Percentiles rank a stretch among this genome's conserved stretches.
Conservation (phyloP, 345 rosid species). For the Microthlaspi erraticum region DNA sequence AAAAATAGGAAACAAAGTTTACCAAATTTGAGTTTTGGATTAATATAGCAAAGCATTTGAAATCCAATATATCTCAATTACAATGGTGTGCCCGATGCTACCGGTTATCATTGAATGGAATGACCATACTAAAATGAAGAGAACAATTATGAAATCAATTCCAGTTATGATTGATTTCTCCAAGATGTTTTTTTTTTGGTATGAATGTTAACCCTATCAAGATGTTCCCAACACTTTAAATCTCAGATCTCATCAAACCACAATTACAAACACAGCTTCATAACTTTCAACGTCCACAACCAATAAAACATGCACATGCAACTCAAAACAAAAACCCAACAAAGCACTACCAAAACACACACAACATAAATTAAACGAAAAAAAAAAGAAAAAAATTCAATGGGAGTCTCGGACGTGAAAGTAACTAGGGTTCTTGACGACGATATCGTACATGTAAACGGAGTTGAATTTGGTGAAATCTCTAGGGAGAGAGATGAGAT, state of each 20-base stretch:
- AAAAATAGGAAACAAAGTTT: not conserved
- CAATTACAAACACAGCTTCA: slow-evolving; percentile 11
- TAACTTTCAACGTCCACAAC: slow-evolving; percentile 12
- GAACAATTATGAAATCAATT: not conserved
- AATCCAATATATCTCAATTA: slow-evolving; percentile 4
- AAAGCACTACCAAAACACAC: slow-evolving; percentile 12
- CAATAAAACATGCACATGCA: slow-evolving; percentile 35
- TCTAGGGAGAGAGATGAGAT: slow-evolving; percentile 78
- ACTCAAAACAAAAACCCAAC: slow-evolving; percentile 25
- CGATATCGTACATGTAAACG: slow-evolving; percentile 82
- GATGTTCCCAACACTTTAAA: not conserved
- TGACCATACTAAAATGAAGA: not conserved
- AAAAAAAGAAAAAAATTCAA: slow-evolving; percentile 2
- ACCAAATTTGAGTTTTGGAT: not conserved
- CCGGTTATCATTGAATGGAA: slow-evolving; percentile 18
- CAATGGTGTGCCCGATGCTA: not conserved
- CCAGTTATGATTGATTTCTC: not conserved
- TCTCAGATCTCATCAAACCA: slow-evolving; percentile 19
- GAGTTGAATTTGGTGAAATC: slow-evolving; percentile 78
- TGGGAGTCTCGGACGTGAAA: slow-evolving; percentile 65
- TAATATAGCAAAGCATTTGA: slow-evolving; percentile 4
- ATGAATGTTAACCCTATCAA: no score
- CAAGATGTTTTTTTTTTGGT: no score
- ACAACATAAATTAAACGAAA: not conserved
- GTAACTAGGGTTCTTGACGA: slow-evolving; percentile 70